Conservation (phyloP, 164 flowering plant species). For the Brasenia schreberi region DNA sequence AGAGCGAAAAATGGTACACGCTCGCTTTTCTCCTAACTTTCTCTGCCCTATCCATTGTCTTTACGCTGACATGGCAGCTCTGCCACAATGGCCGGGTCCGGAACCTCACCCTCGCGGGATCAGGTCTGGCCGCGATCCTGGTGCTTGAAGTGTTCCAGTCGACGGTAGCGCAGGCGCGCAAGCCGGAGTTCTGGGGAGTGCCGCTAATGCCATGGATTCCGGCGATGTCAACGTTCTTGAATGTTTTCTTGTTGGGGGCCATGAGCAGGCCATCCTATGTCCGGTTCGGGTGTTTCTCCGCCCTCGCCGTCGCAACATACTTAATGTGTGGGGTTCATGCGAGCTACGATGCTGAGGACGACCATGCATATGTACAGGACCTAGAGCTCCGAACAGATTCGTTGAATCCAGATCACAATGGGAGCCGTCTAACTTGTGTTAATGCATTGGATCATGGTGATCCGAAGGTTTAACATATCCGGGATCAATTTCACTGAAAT, state of each 20-base stretch:
- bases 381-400: neutral
- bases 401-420: neutral
- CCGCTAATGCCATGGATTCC: slow-evolving; percentile 96
- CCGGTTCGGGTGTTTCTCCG: slow-evolving; percentile 69
- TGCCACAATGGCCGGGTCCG: slow-evolving; percentile 24
- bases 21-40: slow-evolving; percentile 42
- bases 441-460: too few relatives aligned
- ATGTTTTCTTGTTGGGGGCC: slow-evolving; percentile 71
- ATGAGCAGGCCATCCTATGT: slow-evolving; percentile 62
- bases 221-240: slow-evolving; percentile 56
- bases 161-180: slow-evolving; percentile 51
- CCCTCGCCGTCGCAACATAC: slow-evolving; percentile 40
- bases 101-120: slow-evolving; percentile 32
- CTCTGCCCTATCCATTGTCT: slow-evolving; percentile 41
- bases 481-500: too few relatives aligned
- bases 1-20: slow-evolving; percentile 61
- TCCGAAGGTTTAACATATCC: too few relatives aligned
- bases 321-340: slow-evolving; percentile 81
- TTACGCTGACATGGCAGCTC: slow-evolving; percentile 63
- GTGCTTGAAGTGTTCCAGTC: slow-evolving; percentile 38
- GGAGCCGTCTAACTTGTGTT: neutral
- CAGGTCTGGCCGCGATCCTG: slow-evolving; percentile 26
- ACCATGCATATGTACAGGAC: slow-evolving; percentile 1
- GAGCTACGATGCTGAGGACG: slow-evolving; percentile 65
- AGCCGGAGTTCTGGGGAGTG: slow-evolving; percentile 85